Base-by-base conservation (phyloP, 352 stramenopile genomes). In the Thraustochytrium striatum region DNA sequence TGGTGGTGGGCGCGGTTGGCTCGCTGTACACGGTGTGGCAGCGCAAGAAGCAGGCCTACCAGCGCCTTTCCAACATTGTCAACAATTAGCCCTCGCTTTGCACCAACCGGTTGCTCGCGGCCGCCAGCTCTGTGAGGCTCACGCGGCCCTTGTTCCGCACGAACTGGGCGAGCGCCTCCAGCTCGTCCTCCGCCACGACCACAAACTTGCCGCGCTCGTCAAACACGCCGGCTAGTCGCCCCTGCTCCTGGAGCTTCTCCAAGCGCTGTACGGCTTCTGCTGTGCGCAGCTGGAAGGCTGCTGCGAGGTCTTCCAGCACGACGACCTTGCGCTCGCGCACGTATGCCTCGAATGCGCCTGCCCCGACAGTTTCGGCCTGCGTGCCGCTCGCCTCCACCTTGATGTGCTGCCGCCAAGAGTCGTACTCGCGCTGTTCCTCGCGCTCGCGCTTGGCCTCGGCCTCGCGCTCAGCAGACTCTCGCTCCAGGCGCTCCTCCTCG, bases 1-100 rank as follows among this genome's bases (percentile, higher is more conserved):
- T 75, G 65, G 50, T 70, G 7, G 3, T 70, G 25, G 65, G 65
- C 21, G 65, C 65, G 19, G 65, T n/a, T 5, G 39, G 39, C 32
- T 58, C 65, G 2, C 41, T 75, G 0, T 75, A 75, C 39, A 43
- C 68, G 43, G 65, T 75, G 0, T 75, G 65, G 65, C 44, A 75
- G 65, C 65, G 52, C n/a, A 75, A 75, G 65, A 75, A 55, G 11
- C 65, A 75, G 65, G 65, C 65, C 3, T 61, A 72, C 52, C 30
- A 75, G 50, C 65, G 65, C 43, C 28, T 75, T 16, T 75, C 65
- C 21, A 55, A 25, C 11, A 75, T 75, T 38, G 43, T 75, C 9
- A 55, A 30, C 21, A 75, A 61, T 35, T 61, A n/a, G 57, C 9
- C n/a, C 5, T 21, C 57, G 8, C 35, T 13, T 16, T 28, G 47